A percentile compares a stretch with the other conserved stretches of the same genome.
Conservation (phyloP, 768 basidiomycete species). For the Amanita subjunquillea region DNA sequence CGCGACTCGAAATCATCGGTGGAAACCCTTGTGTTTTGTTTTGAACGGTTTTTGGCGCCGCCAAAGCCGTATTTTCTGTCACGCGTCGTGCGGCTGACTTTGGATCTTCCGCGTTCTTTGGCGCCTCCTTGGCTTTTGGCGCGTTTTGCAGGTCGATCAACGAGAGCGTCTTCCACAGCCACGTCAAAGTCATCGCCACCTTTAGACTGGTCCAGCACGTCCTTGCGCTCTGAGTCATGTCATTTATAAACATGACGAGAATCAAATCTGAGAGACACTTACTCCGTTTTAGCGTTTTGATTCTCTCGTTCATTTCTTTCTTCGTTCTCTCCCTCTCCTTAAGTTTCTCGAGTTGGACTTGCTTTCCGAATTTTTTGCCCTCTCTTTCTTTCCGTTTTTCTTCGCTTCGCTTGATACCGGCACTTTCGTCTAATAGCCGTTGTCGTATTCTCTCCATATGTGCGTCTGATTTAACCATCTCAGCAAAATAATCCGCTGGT, state of each 20-base stretch:
- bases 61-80: constrained; percentile 82
- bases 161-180: constrained; percentile 82
- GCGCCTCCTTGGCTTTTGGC: constrained; percentile 28
- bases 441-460: constrained; percentile 98
- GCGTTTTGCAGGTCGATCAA: constrained; percentile 57
- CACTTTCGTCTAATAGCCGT: constrained; percentile 78
- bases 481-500: constrained; percentile 91
- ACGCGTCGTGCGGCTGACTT: constrained; percentile 45
- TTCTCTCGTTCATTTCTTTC: constrained; percentile 84
- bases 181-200: constrained; percentile 71
- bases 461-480: constrained; percentile 95
- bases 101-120: constrained; percentile 26
- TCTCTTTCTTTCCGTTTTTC: constrained; percentile 87
- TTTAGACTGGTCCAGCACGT: constrained; percentile 57
- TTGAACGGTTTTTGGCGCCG: constrained; percentile 55
- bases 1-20: constrained; percentile 62
- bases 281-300: constrained; percentile 90
- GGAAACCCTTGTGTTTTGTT: constrained; percentile 75
- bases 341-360: constrained; percentile 91
- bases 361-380: constrained; percentile 97
- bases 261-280: constrained; percentile 16
- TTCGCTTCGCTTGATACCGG: constrained; percentile 84
- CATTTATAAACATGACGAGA: background rate
- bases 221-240: constrained; percentile 62
- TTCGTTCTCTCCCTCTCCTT: constrained; percentile 83